Conservation (phyloP, 805 yeast species). For the Starmera dryadoides region DNA sequence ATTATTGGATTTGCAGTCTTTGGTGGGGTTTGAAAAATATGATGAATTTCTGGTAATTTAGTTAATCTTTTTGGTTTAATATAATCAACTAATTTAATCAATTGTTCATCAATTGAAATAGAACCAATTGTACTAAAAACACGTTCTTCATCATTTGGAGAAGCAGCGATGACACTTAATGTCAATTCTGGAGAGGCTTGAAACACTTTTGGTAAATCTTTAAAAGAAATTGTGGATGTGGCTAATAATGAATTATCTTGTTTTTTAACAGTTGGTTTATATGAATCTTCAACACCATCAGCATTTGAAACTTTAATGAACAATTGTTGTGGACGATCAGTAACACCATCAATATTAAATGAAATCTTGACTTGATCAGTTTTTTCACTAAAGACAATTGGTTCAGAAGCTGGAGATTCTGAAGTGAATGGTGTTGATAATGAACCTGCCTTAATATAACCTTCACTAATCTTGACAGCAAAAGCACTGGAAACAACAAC, state of each 20-base stretch:
- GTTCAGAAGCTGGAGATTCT: conserved; percentile 3
- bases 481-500: not conserved
- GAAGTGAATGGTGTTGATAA: conserved; percentile 3
- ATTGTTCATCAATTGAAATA: conserved; percentile 11
- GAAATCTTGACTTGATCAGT: conserved; percentile 11
- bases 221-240: conserved; percentile 11
- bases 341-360: conserved; percentile 9
- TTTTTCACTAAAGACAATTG: conserved; percentile 11
- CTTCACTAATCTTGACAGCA: not conserved
- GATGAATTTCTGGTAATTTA: conserved; percentile 19
- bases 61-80: conserved; percentile 13
- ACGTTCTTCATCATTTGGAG: conserved; percentile 3
- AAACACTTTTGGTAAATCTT: conserved; percentile 17
- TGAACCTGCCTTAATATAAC: not conserved
- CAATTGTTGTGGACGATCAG: conserved; percentile 16
- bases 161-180: conserved; percentile 12
- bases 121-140: conserved; percentile 10
- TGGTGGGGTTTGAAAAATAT: conserved; percentile 17
- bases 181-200: conserved; percentile 8
- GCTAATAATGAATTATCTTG: conserved; percentile 5
- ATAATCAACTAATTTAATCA: conserved; percentile 9
- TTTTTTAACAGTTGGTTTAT: conserved; percentile 15
- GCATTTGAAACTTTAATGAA: conserved; percentile 13
- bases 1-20: conserved; percentile 12
- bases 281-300: conserved; percentile 18